Base-by-base conservation (phyloP, 371 early-diverging fungal genomes). In the Thermomucor indicae-seudaticae region DNA sequence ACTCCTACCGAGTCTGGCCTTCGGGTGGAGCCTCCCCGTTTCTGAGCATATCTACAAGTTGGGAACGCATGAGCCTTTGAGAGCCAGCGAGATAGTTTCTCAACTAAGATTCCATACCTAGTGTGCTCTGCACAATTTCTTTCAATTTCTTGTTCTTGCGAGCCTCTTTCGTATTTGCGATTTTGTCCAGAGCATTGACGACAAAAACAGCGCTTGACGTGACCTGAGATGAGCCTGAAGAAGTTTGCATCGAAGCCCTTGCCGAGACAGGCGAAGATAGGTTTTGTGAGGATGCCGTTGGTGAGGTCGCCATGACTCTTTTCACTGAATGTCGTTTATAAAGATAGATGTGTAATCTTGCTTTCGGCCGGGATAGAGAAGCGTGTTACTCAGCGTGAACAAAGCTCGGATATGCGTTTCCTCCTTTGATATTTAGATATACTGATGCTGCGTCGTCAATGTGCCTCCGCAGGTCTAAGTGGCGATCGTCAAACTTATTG, bases 141-240 rank as follows among this genome's bases (percentile, higher is more conserved):
- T 76, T 75, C 51, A 83, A 60, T 38, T 65, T 62, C 51, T 79
- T 79, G 43, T 78, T 81, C 28, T 58, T 75, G 53, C 58, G 70
- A 48, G 57, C 69, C 49, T 74, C 75, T 62, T 58, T 81, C 49
- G 70, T 79, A 47, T 58, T 68, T 42, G 60, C 70, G 24, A 87
- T 76, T 64, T 76, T 83, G 27, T 87, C 83, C 49, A 87, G 65
- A 6, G 86, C 85, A 17, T 79, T 81, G 38, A 80, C 64, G 14
- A 87, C 78, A 64, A 87, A 85, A 31, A 87, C 76, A 22, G 64
- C 58, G 38, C 76, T 79, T 11, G 74, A 67, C 24, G 75, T 65
- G 17, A 65, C 60, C 11, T 64, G 53, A 30, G 66, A 65, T 14
- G 62, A 49, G 20, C 60, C 60, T 20, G 40, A 30, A n/a, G n/a